These are phyloP conservation scores for Coccomyxa subellipsoidea DNA, from an alignment of 163 green algal species.

Conservation along the genomic window DNA sequence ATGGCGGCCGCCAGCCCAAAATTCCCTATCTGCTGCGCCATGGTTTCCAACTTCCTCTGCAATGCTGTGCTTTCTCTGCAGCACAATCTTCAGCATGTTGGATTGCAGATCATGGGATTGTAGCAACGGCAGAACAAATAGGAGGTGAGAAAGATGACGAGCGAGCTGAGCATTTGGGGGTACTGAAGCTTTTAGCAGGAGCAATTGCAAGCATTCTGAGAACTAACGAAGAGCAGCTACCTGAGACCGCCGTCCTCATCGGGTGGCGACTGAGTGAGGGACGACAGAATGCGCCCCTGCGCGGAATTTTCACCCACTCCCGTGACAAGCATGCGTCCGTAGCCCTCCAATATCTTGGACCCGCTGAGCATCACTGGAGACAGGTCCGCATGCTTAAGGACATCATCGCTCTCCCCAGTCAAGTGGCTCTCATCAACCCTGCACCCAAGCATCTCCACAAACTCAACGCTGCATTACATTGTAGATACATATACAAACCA, in stretches of 20 bases:
- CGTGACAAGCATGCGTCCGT: slow-evolving; percentile 74
- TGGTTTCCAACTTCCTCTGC: slow-evolving; percentile 66
- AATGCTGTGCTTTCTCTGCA: slow-evolving; percentile 66
- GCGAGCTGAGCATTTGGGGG: too few relatives aligned
- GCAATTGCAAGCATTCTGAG: too few relatives aligned
- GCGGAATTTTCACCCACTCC: slow-evolving; percentile 73
- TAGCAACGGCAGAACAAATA: too few relatives aligned
- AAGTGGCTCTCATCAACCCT: slow-evolving; percentile 86
- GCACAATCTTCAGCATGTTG: not conserved
- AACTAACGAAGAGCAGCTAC: not conserved
- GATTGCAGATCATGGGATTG: not conserved
- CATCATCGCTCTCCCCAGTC: slow-evolving; percentile 80
- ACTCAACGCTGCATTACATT: not conserved
- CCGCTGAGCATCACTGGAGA: slow-evolving; percentile 56
- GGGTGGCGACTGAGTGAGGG: not conserved
- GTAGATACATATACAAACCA: not conserved
- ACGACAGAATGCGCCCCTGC: slow-evolving; percentile 32
- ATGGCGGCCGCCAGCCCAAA: slow-evolving; percentile 65
- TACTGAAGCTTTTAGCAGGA: too few relatives aligned
- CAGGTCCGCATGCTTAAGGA: slow-evolving; percentile 44
- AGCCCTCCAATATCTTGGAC: slow-evolving; percentile 70
- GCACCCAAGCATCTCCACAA: slow-evolving; percentile 10
- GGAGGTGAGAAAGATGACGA: too few relatives aligned
- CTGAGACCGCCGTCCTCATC: slow-evolving; percentile 6
- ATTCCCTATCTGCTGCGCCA: slow-evolving; percentile 71